Evolutionary conservation across 352 stramenopile genomes (phyloP), one percentile per base, ranked within the genome.

Genomic region (Pythium coloratum): DNA sequence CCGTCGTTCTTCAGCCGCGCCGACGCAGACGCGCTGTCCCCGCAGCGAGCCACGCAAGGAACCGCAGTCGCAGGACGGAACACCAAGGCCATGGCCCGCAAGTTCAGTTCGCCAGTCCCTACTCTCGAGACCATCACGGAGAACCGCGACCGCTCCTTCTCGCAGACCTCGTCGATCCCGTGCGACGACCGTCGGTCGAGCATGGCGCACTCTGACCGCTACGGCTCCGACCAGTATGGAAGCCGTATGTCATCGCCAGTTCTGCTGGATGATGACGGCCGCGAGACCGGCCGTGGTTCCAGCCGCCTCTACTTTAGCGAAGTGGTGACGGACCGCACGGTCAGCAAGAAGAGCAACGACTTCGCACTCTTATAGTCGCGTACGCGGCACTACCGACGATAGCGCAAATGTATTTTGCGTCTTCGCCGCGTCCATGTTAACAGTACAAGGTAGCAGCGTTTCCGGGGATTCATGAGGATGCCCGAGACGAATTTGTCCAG

Each of bases 271-370:
- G 64, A 76, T 61, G 61, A 59, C 64, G 70, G 44, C 47, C 51
- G 44, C 26, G 61, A 67, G 2, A 68, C 66, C 0, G 73, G 64
- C 77, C 79, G 26, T 78, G 79, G 33, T 55, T 74, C 58, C 74
- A 89, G 81, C 56, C 75, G 80, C n/a, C 76, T 89, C 62, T 80
- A 89, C 69, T 90, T 90, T 64, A 91, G 83, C 57, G 81, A 90
- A 66, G 80, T 84, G 14, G 67, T 86, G 79, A 60, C 46, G 64
- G 73, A 72, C 59, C 75, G 66, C 24, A 61, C 68, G 42, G 61
- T 88, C n/a, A 63, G 68, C 46, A 82, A 80, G 47, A 72, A 65
- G 47, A 63, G 76, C 49, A 67, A 72, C 51, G 78, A 86, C 67
- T 88, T 84, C 58, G 80, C 80, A 55, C 76, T 84, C 68, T 57